Evolutionary conservation across 2,329 filamentous ascomycete species (phyloP), one percentile per base, ranked within the genome.

Genomic region (Phialocephala sp.): DNA sequence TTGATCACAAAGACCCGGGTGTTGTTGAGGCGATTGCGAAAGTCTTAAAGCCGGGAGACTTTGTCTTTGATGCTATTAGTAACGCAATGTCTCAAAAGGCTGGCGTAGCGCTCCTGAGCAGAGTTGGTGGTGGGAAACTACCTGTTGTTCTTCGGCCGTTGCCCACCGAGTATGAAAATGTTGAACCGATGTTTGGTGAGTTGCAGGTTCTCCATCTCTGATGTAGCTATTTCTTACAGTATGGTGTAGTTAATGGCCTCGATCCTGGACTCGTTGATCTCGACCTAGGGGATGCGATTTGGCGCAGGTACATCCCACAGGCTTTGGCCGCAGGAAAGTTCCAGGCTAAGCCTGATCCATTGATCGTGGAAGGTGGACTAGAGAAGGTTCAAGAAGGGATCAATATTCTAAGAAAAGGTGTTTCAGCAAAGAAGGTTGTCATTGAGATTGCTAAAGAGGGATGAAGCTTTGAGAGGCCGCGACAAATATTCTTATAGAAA

Each of bases 361-460:
- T 74, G 27, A 69, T 83, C 45, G 75, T 80, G 0, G 79, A 80
- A 4, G 74, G 78, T 4, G 81, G 82, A 11, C 66, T 84, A 20
- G 79, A 79, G 56, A 76, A 72, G 43, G 72, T 83, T 1, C 80
- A 84, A 62, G 76, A 74, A 8, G 81, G 75, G 0, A 63, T 83
- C 36, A 77, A 81, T 69, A 35, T 76, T 0, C 68, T 78, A 4
- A 75, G 66, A 47, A 75, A 77, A 57, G 80, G 80, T 2, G 78
- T 82, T 1, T 80, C 79, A 8, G 81, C 77, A 1, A 76, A 76
- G 69, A 83, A 83, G 69, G 32, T 82, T 27, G 79, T 57, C 27
- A 39, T 57, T 22, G 55, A 57, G 18, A 37, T 57, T 57, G 18
- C 20, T 9, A 57, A 27, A 43, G 32, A 59, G 1, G 45, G 9